These are phyloP conservation scores for Globisporangium camurandrum DNA, from an alignment of 352 stramenopile genomes.

Conservation along the genomic window DNA sequence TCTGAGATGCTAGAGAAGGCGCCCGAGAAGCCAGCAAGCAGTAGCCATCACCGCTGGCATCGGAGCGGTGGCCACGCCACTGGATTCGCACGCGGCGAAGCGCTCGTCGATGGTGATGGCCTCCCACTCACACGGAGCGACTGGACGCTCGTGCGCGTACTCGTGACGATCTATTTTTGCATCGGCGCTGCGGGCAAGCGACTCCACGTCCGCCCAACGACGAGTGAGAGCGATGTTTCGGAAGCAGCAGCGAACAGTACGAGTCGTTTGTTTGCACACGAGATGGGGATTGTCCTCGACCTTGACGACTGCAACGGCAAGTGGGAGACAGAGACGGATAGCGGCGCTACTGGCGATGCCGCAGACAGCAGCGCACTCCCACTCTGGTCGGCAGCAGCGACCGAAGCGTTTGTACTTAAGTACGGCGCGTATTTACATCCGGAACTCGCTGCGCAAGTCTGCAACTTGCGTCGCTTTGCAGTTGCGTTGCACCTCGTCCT, in stretches of 20 bases:
- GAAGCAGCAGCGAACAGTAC: not conserved
- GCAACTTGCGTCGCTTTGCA: conserved; percentile 58
- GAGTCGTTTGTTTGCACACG: conserved; percentile 41
- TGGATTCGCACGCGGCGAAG: conserved; percentile 62
- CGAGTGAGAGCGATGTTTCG: conserved; percentile 12
- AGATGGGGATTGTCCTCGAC: conserved; percentile 54
- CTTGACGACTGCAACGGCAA: conserved; percentile 32
- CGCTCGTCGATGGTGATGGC: conserved; percentile 66
- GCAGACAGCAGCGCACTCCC: not conserved
- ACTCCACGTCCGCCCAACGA: conserved; percentile 39
- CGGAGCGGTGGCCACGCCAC: not conserved
- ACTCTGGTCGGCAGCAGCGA: conserved; percentile 35
- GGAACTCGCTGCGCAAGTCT: conserved; percentile 74
- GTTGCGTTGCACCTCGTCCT: conserved; percentile 63
- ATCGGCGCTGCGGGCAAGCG: conserved; percentile 45
- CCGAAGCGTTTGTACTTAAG: conserved; percentile 65
- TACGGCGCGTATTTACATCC: conserved; percentile 83
- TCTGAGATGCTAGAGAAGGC: conserved; percentile 20
- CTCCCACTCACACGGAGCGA: conserved; percentile 73
- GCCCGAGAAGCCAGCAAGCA: conserved; percentile 5
- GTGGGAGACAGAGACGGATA: conserved; percentile 6
- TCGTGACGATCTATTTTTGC: conserved; percentile 77
- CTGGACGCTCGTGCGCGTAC: conserved; percentile 72
- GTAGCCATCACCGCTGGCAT: not conserved
- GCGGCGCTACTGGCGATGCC: not conserved